A percentile compares a stretch with the other conserved stretches of the same genome.
Evolutionary conservation across 2,329 filamentous ascomycete genomes (phyloP).

Genomic region (Paradendryphiella salina): DNA sequence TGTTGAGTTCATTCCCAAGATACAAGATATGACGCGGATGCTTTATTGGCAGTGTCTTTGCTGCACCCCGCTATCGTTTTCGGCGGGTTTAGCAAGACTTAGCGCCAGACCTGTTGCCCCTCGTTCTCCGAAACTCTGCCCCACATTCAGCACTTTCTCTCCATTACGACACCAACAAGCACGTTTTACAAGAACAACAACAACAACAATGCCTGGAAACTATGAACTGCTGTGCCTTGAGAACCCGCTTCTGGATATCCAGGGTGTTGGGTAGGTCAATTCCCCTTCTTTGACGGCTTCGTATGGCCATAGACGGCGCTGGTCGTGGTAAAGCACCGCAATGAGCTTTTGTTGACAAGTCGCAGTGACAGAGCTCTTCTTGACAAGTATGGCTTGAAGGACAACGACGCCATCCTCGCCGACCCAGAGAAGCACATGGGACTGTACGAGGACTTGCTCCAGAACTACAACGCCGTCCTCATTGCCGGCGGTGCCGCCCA

Average conservation of each 20-base stretch:
- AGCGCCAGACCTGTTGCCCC: constrained; percentile 22
- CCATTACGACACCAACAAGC: constrained; percentile 21
- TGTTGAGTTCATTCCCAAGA: background rate
- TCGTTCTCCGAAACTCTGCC: constrained; percentile 24
- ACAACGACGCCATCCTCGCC: constrained; percentile 96
- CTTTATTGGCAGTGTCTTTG: constrained; percentile 10
- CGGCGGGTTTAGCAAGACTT: constrained; percentile 8
- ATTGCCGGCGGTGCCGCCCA: constrained; percentile 96
- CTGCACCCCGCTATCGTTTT: background rate
- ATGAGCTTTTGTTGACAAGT: constrained; percentile 27
- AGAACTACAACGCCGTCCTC: constrained; percentile 89
- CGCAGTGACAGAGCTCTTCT: constrained; percentile 79
- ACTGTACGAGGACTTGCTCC: constrained; percentile 91
- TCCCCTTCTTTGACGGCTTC: background rate
- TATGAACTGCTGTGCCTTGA: constrained; percentile 91
- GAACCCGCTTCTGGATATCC: constrained; percentile 98
- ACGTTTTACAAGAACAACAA: constrained; percentile 9
- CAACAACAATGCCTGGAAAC: constrained; percentile 72
- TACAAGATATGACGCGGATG: background rate
- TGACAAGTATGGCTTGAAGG: constrained; percentile 89
- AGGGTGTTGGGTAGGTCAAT: constrained; percentile 67
- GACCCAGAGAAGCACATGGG: constrained; percentile 80
- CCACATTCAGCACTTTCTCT: constrained; percentile 23
- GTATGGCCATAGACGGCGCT: background rate
- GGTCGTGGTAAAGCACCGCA: constrained; percentile 14